Conservation (phyloP, 2,329 filamentous ascomycete species). For the Domatiomyces globalis region DNA sequence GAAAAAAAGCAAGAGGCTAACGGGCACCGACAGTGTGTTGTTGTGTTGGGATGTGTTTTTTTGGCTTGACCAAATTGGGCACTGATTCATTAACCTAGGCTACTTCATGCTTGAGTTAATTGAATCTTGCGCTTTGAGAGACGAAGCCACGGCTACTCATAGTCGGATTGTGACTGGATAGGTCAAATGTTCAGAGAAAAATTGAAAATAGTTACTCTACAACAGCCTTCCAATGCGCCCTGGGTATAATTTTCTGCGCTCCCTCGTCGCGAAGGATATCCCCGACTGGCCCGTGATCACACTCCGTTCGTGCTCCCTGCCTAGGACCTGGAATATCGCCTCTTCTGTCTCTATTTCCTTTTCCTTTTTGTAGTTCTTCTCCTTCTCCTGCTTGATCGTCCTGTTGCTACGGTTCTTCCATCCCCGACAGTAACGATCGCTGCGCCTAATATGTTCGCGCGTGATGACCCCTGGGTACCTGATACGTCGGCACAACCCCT, state of each 20-base stretch:
- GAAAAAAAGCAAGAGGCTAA: not conserved
- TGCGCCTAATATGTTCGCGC: conserved; percentile 15
- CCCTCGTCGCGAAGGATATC: conserved; percentile 51
- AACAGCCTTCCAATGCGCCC: conserved; percentile 45
- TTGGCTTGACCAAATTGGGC: no score
- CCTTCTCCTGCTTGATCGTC: not conserved
- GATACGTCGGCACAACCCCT: conserved; percentile 1
- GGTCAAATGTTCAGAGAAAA: no score
- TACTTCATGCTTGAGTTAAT: no score
- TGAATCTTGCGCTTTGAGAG: no score
- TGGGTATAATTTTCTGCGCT: conserved; percentile 40
- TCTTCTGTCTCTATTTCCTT: conserved; percentile 26
- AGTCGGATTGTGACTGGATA: no score
- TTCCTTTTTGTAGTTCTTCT: not conserved
- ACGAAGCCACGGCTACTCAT: no score
- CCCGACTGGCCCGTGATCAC: conserved; percentile 48
- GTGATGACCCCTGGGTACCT: conserved; percentile 1
- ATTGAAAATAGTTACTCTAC: conserved; percentile 7
- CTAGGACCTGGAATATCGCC: conserved; percentile 47
- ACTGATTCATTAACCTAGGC: no score
- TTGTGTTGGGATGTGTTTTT: no score
- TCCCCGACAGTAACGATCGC: conserved; percentile 8
- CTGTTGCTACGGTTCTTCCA: conserved; percentile 1
- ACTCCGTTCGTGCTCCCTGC: conserved; percentile 49
- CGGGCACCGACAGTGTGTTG: no score